A percentile compares a stretch with the other conserved stretches of the same genome.
These are phyloP conservation scores for Cylindricascospora bacillispora DNA, from an alignment of 1,139 yeast genomes.

Conservation along the genomic window DNA sequence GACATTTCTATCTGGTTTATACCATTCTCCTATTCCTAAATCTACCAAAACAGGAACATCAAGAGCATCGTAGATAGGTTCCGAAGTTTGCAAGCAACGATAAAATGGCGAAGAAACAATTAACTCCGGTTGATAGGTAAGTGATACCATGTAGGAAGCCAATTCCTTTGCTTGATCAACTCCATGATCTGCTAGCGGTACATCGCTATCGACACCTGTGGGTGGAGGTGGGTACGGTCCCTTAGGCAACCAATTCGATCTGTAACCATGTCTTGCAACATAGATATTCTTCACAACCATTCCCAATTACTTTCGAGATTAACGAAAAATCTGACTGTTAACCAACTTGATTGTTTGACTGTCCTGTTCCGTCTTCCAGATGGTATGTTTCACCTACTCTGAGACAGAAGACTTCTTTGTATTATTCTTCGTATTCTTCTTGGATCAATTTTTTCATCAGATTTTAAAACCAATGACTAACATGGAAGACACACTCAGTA, in stretches of 20 bases:
- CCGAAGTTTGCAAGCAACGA: conserved; percentile 73
- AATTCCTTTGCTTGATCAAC: conserved; percentile 64
- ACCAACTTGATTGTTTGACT: no score
- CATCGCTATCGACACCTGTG: conserved; percentile 72
- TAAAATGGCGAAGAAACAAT: conserved; percentile 74
- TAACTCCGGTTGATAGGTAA: conserved; percentile 42
- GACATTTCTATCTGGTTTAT: conserved; percentile 37
- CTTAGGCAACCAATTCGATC: conserved; percentile 70
- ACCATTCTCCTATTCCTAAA: conserved; percentile 64
- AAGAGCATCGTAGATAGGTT: conserved; percentile 47
- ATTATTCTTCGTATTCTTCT: no score
- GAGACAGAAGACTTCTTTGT: no score
- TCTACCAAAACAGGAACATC: conserved; percentile 48
- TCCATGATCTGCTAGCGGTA: conserved; percentile 67
- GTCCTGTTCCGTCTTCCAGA: no score
- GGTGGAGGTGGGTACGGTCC: conserved; percentile 59
- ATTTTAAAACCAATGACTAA: no score
- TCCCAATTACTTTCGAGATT: background rate
- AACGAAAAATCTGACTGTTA: no score
- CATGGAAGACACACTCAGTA: no score
- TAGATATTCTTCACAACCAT: conserved; percentile 27
- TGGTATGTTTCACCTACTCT: no score
- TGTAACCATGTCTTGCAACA: conserved; percentile 50
- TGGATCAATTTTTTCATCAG: no score
- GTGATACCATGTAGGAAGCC: conserved; percentile 35